Percentiles rank a stretch among this genome's conserved stretches.
phyloP scores from a whole-genome alignment of 805 yeast species.

The Cyberlindnera saturnus region DNA sequence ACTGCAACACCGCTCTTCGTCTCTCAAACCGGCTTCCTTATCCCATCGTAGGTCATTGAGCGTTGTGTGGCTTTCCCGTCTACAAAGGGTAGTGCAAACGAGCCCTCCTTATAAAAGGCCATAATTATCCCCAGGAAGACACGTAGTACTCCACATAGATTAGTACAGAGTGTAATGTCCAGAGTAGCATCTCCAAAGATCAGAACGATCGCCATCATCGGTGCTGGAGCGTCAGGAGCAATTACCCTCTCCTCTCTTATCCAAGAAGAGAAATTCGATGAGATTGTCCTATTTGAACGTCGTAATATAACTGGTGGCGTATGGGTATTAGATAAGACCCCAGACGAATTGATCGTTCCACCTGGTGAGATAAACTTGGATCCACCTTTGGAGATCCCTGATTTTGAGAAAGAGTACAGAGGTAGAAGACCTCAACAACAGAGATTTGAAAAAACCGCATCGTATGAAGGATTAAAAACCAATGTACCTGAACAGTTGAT shows the following conservation, averaged over 20 bases:
- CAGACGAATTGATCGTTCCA: slow-evolving; percentile 12
- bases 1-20: too few relatives aligned
- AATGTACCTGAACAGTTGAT: slow-evolving; percentile 39
- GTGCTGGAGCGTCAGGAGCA: slow-evolving; percentile 45
- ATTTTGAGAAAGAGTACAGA: background rate
- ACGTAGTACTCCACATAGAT: background rate
- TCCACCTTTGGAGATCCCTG: slow-evolving; percentile 18
- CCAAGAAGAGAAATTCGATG: slow-evolving; percentile 26
- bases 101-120: too few relatives aligned
- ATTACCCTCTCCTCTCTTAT: slow-evolving; percentile 32
- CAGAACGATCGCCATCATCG: slow-evolving; percentile 35
- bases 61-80: too few relatives aligned
- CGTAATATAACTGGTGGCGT: slow-evolving; percentile 35
- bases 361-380: slow-evolving; percentile 26
- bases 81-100: too few relatives aligned
- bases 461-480: slow-evolving; percentile 29
- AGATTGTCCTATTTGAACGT: slow-evolving; percentile 34
- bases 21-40: too few relatives aligned
- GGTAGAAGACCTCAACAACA: slow-evolving; percentile 11
- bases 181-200: slow-evolving; percentile 1
- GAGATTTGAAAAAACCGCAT: slow-evolving; percentile 27
- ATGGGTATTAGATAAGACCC: slow-evolving; percentile 26
- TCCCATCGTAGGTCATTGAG: too few relatives aligned
- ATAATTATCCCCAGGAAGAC: too few relatives aligned
- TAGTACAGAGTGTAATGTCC: background rate